Evolutionary conservation across 352 stramenopile genomes (phyloP), one percentile per base, ranked within the genome.

Genomic region (Phytophthora pisi): DNA sequence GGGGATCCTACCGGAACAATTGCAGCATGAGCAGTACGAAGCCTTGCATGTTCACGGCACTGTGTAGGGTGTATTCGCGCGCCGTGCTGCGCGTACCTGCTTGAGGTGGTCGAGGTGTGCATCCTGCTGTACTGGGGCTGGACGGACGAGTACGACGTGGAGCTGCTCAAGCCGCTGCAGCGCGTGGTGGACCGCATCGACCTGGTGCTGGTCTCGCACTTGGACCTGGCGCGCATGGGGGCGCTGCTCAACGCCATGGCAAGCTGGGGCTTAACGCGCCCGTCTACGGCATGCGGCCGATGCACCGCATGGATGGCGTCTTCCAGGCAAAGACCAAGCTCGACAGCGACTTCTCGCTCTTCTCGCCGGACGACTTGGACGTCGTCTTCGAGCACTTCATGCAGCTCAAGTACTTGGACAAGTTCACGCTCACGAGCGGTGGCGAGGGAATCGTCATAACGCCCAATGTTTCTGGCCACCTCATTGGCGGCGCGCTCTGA

Each of bases 221-320:
- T 89, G 43, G 91, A 97, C 68, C 58, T 97, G 68, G 87, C 86
- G 45, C 91, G 97, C 81, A 95, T 97, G 84, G 91, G 91, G 23
- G 90, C 88, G 16, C 75, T 97, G 62, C 90, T 89, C 30, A 97
- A 97, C 75, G 88, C 90, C 34, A 89, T 97, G 62, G 88, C 34
- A 92, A 91, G 64, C 74, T 96, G 30, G 88, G 87, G 0, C 81
- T 97, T 5, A 83, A 91, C 26, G 87, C 91, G 31, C 93, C 91
- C 9, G 86, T 99, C 16, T 98, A 98, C 66, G 92, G 92, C 15
- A 99, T 96, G 16, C 91, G 97, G 31, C 95, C 96, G 2, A 97
- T 97, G 18, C 88, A 98, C 30, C 97, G 98, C 75, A 98, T 99
- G 94, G 96, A 98, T 67, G 96, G 99, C 70, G 91, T 94, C 23